A percentile compares a stretch with the other conserved stretches of the same genome.
phyloP scores from a whole-genome alignment of 1,139 yeast species.

The Candida anutae region DNA sequence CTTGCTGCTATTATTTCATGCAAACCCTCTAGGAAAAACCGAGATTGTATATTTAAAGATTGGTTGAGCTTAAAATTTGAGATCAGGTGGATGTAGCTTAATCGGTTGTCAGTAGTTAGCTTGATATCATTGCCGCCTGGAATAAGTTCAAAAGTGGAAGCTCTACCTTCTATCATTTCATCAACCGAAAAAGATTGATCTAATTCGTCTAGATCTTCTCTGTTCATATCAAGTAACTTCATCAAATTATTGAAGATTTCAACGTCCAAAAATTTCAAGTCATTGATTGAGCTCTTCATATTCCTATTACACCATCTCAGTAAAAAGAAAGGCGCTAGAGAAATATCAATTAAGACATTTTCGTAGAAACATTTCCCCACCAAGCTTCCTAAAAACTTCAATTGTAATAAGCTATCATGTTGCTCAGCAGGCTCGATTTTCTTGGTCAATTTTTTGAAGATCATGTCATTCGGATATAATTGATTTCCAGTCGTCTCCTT shows the following conservation, averaged over 20 bases:
- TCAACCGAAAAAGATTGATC: constrained; percentile 61
- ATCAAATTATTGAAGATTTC: constrained; percentile 60
- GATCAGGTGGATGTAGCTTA: constrained; percentile 69
- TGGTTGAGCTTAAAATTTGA: constrained; percentile 75
- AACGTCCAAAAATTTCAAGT: constrained; percentile 61
- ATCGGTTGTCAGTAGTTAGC: constrained; percentile 55
- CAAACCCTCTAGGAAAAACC: constrained; percentile 64
- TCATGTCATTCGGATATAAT: constrained; percentile 67
- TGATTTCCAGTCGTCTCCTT: constrained; percentile 48
- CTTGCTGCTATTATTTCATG: constrained; percentile 57
- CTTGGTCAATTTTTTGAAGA: constrained; percentile 24
- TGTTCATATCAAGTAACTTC: constrained; percentile 50
- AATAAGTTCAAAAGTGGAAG: constrained; percentile 46
- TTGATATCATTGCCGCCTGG: constrained; percentile 49
- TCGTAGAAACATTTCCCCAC: constrained; percentile 91
- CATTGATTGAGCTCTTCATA: constrained; percentile 63
- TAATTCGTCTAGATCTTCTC: constrained; percentile 48
- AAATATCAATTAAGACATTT: constrained; percentile 69
- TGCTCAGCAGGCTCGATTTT: constrained; percentile 22
- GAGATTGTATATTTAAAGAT: constrained; percentile 50
- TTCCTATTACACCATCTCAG: constrained; percentile 52
- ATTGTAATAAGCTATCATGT: constrained; percentile 27
- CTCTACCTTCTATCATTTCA: constrained; percentile 32
- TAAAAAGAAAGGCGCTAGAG: constrained; percentile 82
- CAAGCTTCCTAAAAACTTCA: constrained; percentile 67